Base-by-base conservation (phyloP, 345 rosid species). In the Eutrema yunnanense region DNA sequence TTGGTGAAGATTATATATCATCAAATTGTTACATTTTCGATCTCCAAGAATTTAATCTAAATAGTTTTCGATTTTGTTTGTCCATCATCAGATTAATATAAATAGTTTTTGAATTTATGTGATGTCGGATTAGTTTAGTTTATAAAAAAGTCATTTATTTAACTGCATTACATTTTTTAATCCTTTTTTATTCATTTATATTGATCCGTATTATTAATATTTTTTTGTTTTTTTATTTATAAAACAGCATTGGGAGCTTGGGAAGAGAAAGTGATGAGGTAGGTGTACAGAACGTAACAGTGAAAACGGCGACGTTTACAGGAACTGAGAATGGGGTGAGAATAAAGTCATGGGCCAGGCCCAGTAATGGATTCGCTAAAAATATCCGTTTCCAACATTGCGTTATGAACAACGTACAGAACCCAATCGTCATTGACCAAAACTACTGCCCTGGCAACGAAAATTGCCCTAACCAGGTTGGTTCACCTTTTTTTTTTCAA, bases 311-410 rank as follows among this genome's bases (percentile, higher is more conserved):
- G 4, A 65, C 65, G 38, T 74, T 87, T 43, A 67, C 67, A 0
- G 78, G 79, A 3, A 81, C 92, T 3, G 66, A 81, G 37, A 85
- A 84, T 30, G 90, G 92, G 0, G 81, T 85, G 29, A 72, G 92
- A 60, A 85, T 87, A 54, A 87, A 87, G 47, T 60, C 87, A n/a
- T 87, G 90, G 90, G 92, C 79, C 2, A 82, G 83, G 61, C 83
- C 86, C 2, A 85, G 89, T 76, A 79, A n/a, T 14, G 85, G 87
- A 3, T 87, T 73, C 46, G 89, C 81, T 1, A 72, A 64, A 22
- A 67, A 76, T 42, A 76, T 87, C 26, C 63, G 55, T 6, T 87
- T 85, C 66, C 82, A 73, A 33, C 59, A 81, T 65, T 52, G 70
- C 14, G 33, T 73, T 22, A 85, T 85, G 83, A 67, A 26, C 52